Evolutionary conservation across 805 yeast species (phyloP).

Genomic region (Myxozyma udenii): DNA sequence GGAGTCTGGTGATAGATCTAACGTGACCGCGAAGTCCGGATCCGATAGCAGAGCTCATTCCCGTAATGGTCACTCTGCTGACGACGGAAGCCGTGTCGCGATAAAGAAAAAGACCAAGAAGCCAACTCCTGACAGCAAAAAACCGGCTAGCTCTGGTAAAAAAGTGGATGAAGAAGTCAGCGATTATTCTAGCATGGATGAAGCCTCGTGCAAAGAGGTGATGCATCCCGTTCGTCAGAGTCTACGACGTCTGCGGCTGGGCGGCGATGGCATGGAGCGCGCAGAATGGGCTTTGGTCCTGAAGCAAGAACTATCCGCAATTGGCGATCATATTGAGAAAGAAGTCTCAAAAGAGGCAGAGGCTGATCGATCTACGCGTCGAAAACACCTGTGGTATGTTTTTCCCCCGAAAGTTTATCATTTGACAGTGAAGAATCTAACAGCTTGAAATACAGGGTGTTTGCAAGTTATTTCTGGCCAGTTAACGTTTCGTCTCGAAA

Average conservation of each 20-base stretch:
- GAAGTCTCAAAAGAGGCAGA: constrained; percentile 36
- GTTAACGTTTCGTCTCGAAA: constrained; percentile 65
- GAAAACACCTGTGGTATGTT: constrained; percentile 65
- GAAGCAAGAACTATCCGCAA: constrained; percentile 61
- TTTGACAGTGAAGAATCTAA: no score
- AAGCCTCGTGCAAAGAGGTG: constrained; percentile 56
- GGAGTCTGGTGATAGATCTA: background rate
- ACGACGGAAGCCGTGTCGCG: background rate
- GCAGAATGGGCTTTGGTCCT: constrained; percentile 73
- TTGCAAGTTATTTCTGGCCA: constrained; percentile 85
- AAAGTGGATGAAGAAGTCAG: constrained; percentile 35
- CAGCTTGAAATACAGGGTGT: constrained; percentile 41
- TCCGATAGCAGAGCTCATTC: background rate
- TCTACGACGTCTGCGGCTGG: constrained; percentile 62
- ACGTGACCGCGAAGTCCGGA: background rate
- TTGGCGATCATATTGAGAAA: constrained; percentile 67
- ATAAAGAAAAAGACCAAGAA: constrained; percentile 1
- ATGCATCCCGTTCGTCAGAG: constrained; percentile 68
- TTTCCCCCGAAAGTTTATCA: background rate
- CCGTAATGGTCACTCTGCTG: background rate
- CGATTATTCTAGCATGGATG: constrained; percentile 80
- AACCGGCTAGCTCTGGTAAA: background rate
- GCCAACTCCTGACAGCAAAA: background rate
- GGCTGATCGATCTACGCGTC: constrained; percentile 42
- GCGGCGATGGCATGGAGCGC: constrained; percentile 68